These are phyloP conservation scores for Coccomyxa sp. DNA, from an alignment of 139 green algal species.

Conservation along the genomic window DNA sequence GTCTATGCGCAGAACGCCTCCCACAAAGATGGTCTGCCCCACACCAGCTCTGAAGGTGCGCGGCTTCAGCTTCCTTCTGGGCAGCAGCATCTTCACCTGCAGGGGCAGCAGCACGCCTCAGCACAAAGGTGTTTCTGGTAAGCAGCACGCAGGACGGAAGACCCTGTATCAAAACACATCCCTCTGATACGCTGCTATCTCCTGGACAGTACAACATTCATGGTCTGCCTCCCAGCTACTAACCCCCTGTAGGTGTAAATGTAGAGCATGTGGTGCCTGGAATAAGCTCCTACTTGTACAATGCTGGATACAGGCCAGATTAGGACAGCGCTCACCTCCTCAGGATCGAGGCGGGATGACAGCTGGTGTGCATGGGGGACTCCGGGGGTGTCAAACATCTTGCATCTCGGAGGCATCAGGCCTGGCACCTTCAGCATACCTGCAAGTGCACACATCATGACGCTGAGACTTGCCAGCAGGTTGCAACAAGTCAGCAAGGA, in stretches of 20 bases:
- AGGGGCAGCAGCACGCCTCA: neutral
- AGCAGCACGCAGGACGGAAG: too few species aligned
- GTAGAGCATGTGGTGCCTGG: too few species aligned
- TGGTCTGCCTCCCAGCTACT: too few species aligned
- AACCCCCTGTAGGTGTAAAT: too few species aligned
- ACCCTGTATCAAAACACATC: too few species aligned
- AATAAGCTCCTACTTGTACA: neutral
- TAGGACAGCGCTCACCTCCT: constrained; percentile 70
- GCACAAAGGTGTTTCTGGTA: too few species aligned
- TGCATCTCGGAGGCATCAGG: constrained; percentile 68
- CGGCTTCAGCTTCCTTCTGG: constrained; percentile 60
- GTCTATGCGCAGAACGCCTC: constrained; percentile 88
- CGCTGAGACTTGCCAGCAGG: neutral
- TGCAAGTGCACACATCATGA: constrained; percentile 8
- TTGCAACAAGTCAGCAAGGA: too few species aligned
- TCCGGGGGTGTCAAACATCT: constrained; percentile 93
- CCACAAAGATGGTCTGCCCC: constrained; percentile 76
- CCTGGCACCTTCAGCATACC: constrained; percentile 75
- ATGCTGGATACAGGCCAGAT: too few species aligned
- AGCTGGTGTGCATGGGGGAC: constrained; percentile 89
- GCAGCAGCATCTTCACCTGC: constrained; percentile 69
- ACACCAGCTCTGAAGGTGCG: constrained; percentile 80
- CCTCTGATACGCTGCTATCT: too few species aligned
- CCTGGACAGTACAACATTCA: too few species aligned
- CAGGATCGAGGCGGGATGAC: constrained; percentile 52